These are phyloP conservation scores for Pyrus bretschneideri DNA, from an alignment of 306 rosid genomes.

Conservation along the genomic window DNA sequence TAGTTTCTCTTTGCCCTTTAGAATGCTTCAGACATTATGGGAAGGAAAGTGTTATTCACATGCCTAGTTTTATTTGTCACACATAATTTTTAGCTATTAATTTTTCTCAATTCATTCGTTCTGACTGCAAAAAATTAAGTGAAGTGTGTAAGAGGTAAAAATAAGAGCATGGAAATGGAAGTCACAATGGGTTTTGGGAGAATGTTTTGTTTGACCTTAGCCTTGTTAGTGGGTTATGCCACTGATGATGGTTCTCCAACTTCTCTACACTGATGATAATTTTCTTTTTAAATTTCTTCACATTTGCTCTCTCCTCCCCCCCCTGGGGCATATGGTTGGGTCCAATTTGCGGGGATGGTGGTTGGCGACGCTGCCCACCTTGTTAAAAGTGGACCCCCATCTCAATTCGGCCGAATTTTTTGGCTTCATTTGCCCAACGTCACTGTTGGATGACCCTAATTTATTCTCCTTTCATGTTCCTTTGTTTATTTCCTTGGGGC, in stretches of 20 bases:
- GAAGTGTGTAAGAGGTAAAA: too few relatives aligned
- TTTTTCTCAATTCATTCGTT: too few relatives aligned
- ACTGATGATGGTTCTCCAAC: constrained; percentile 49
- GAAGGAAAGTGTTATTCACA: too few relatives aligned
- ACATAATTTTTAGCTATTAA: too few relatives aligned
- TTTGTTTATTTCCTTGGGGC: background rate
- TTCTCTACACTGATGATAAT: background rate
- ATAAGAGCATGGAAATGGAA: constrained; percentile 25
- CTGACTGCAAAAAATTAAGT: too few relatives aligned
- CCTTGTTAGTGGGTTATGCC: constrained; percentile 59
- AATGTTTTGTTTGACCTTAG: constrained; percentile 68
- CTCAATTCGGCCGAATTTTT: constrained; percentile 25
- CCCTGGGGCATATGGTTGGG: constrained; percentile 39
- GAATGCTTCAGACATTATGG: constrained; percentile 41
- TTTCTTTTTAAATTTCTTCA: constrained; percentile 24
- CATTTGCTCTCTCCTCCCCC: background rate
- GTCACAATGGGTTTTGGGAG: constrained; percentile 44
- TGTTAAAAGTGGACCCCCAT: constrained; percentile 46
- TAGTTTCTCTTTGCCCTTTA: constrained; percentile 44
- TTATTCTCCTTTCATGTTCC: constrained; percentile 9
- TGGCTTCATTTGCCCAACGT: constrained; percentile 29
- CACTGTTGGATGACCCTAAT: constrained; percentile 24
- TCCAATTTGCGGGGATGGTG: constrained; percentile 61
- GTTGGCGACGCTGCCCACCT: constrained; percentile 47
- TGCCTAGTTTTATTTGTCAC: too few relatives aligned